Evolutionary conservation across 2,329 filamentous ascomycete genomes (phyloP), one percentile per base, ranked within the genome.

Genomic region (Alternaria ventricosa): DNA sequence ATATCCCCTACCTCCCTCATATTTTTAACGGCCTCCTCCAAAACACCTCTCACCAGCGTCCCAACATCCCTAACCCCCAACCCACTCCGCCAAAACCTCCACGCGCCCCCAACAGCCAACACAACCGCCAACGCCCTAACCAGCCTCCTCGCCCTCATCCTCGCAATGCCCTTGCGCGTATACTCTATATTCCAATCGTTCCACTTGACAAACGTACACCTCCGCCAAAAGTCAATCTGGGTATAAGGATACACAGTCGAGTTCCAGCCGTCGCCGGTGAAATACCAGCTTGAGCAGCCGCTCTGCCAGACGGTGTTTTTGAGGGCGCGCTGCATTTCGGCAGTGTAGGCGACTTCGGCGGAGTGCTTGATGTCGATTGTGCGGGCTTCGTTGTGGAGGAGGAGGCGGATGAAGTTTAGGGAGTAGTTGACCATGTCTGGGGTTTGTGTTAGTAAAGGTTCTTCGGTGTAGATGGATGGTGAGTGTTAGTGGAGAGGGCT

Each of bases 371-470:
- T 92, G 92, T 82, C 97, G 91, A 85, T 94, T 96, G 77, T 96
- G 90, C 76, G 96, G 94, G 63, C 96, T 92, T 71, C 91, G 91
- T 95, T 94, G 96, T 83, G 97, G 93, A 65, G 94, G 18, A 89
- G 80, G 3, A 86, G 84, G 69, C 83, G 84, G 67, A 90, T 85
- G 66, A 90, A 83, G 0, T 87, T 86, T 10, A 91, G 72, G 0
- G 85, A 83, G 72, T 87, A 89, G 63, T 88, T 87, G 67, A 89
- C 80, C 71, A 85, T 85, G 72, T 90, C 60, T 67, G 25, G n/a
- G 7, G 15, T 12, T 27, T 22, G 5, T 28, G 45, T 57, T 36
- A 53, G 30, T 18, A 12, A n/a, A n/a, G n/a, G n/a, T n/a, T n/a
- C n/a, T n/a, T n/a, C n/a, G n/a, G n/a, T n/a, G n/a, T n/a, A n/a